Conservation (phyloP, 805 yeast genomes). For the Pichia cabralensis region DNA sequence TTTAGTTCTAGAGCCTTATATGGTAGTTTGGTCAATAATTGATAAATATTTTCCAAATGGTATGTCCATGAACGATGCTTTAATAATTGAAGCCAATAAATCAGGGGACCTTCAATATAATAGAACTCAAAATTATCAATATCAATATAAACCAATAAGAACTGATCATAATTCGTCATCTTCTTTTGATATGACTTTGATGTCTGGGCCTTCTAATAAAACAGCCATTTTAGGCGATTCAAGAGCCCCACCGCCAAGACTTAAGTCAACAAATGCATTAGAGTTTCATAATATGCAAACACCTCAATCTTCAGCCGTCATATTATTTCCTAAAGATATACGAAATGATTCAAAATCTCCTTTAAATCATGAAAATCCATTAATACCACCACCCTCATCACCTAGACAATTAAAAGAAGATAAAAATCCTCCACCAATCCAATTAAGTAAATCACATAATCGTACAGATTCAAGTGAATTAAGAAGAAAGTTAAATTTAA, state of each 20-base stretch:
- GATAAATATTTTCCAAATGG: conserved; percentile 58
- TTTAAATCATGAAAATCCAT: not conserved
- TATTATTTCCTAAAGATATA: conserved; percentile 36
- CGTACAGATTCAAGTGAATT: not conserved
- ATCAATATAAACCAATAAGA: too few relatives aligned
- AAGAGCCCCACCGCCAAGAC: conserved; percentile 23
- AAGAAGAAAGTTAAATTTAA: conserved; percentile 1
- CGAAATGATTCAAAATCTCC: conserved; percentile 16
- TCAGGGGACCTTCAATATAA: not conserved
- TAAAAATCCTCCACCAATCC: not conserved
- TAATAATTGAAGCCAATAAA: conserved; percentile 36
- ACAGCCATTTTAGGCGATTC: conserved; percentile 22
- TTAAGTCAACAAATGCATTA: conserved; percentile 9
- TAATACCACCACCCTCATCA: conserved; percentile 6
- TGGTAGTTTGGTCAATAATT: conserved; percentile 43
- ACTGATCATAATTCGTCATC: too few relatives aligned
- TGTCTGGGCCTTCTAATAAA: too few relatives aligned
- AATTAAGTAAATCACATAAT: not conserved
- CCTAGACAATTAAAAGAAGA: not conserved
- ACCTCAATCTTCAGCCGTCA: conserved; percentile 33
- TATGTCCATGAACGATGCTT: conserved; percentile 56
- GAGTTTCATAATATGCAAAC: conserved; percentile 8
- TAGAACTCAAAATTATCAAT: too few relatives aligned
- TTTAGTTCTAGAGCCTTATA: conserved; percentile 46
- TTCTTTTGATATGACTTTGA: conserved; percentile 1